Conservation (phyloP, 306 rosid species). For the Herpetospermum pedunculosum region DNA sequence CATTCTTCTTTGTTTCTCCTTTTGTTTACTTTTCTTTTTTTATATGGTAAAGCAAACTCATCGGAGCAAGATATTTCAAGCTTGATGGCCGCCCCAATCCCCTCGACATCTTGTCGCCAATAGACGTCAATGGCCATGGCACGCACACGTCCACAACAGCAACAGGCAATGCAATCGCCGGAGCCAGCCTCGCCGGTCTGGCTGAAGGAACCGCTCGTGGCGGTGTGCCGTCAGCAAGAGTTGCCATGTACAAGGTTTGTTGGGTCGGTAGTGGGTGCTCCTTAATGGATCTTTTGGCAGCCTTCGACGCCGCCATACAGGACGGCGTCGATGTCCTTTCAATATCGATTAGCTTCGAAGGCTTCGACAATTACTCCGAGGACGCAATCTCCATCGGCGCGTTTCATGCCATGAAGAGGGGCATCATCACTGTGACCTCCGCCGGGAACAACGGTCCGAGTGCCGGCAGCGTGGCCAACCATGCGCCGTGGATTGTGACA, state of each 20-base stretch:
- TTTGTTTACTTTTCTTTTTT: background rate
- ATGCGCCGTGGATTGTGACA: slow-evolving; percentile 82
- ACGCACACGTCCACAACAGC: slow-evolving; percentile 76
- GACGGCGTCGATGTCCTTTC: slow-evolving; percentile 92
- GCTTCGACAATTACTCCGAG: slow-evolving; percentile 11
- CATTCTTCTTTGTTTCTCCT: background rate
- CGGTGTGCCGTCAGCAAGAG: slow-evolving; percentile 62
- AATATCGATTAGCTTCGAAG: slow-evolving; percentile 52
- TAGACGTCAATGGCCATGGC: slow-evolving; percentile 73
- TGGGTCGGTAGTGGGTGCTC: slow-evolving; percentile 58
- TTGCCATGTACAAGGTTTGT: slow-evolving; percentile 82
- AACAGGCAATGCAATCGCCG: slow-evolving; percentile 35
- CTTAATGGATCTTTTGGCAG: slow-evolving; percentile 79
- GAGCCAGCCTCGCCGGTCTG: slow-evolving; percentile 63
- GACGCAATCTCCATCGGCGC: slow-evolving; percentile 62
- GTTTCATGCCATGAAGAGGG: slow-evolving; percentile 75
- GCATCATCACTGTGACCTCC: slow-evolving; percentile 61
- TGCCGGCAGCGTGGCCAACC: slow-evolving; percentile 34
- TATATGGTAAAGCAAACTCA: slow-evolving; percentile 45
- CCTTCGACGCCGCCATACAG: slow-evolving; percentile 70
- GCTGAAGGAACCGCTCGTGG: slow-evolving; percentile 71
- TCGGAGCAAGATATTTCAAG: slow-evolving; percentile 84
- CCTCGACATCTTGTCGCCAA: slow-evolving; percentile 46
- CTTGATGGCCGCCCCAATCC: slow-evolving; percentile 39
- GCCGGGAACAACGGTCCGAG: slow-evolving; percentile 77